phyloP scores from a whole-genome alignment of 2,329 filamentous ascomycete species.

The Cladosporium sp. region DNA sequence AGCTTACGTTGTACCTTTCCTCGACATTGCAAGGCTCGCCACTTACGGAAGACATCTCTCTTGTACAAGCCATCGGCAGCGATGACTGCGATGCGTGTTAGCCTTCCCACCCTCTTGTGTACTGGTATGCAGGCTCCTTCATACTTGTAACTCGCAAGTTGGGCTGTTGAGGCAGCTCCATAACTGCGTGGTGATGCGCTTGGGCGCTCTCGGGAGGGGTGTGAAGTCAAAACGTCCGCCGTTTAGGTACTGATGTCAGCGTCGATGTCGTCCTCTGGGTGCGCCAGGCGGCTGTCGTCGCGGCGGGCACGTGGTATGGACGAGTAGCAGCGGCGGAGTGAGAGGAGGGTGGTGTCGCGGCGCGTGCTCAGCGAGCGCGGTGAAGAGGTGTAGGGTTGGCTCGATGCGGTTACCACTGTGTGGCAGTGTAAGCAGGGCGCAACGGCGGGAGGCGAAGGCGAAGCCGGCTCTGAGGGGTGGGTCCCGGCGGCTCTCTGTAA shows the following conservation, averaged over 20 bases:
- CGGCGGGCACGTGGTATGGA: neutral
- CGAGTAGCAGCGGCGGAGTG: neutral
- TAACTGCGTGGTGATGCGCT: constrained; percentile 22
- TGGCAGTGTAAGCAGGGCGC: constrained; percentile 7
- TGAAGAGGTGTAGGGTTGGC: constrained; percentile 1
- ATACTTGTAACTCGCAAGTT: constrained; percentile 93
- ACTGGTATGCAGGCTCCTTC: constrained; percentile 29
- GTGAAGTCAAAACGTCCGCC: constrained; percentile 1
- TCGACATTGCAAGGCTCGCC: constrained; percentile 12
- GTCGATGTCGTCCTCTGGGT: neutral
- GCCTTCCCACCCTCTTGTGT: constrained; percentile 1
- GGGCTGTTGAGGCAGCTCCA: constrained; percentile 53
- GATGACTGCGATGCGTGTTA: constrained; percentile 65
- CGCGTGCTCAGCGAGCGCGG: constrained; percentile 4
- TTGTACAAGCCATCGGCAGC: constrained; percentile 98
- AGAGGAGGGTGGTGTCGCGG: neutral
- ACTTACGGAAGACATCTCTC: constrained; percentile 96
- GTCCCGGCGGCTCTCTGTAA: neutral
- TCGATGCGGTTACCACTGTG: neutral
- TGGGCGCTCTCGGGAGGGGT: neutral
- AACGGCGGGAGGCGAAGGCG: neutral
- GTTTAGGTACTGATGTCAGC: neutral
- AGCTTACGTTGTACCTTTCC: constrained; percentile 12
- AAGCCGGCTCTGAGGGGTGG: neutral
- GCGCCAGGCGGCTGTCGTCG: neutral